phyloP scores from a whole-genome alignment of 1,284 basidiomycete species.

The Thecaphora thlaspeos region DNA sequence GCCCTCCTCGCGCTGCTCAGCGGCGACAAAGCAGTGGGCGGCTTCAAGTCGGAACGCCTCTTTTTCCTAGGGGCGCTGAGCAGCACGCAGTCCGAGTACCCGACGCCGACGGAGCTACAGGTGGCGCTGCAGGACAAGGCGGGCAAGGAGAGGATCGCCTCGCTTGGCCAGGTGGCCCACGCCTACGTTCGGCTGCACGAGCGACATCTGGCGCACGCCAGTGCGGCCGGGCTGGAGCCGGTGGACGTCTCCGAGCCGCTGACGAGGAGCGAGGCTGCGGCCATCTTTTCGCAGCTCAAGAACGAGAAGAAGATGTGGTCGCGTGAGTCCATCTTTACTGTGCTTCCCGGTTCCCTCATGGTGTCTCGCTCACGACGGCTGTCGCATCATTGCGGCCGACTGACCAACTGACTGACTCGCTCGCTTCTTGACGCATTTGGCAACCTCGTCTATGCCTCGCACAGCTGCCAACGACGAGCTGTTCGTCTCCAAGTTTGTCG shows the following conservation, averaged over 20 bases:
- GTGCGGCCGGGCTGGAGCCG: constrained; percentile 10
- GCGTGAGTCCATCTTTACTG: neutral
- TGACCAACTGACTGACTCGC: too few species aligned
- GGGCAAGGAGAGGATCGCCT: constrained; percentile 8
- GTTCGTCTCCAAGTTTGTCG: constrained; percentile 48
- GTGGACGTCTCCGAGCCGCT: constrained; percentile 24
- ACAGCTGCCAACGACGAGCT: constrained; percentile 44
- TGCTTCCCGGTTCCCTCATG: neutral
- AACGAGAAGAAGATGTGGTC: constrained; percentile 35
- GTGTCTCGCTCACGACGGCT: too few species aligned
- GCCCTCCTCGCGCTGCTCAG: constrained; percentile 34
- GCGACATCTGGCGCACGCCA: constrained; percentile 35
- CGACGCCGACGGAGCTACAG: constrained; percentile 26
- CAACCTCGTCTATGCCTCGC: neutral
- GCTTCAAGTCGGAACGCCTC: constrained; percentile 12
- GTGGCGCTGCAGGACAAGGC: constrained; percentile 19
- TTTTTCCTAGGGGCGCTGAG: constrained; percentile 37
- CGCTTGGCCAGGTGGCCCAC: constrained; percentile 6
- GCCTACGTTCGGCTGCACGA: constrained; percentile 39
- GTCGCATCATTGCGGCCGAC: too few species aligned
- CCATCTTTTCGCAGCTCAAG: constrained; percentile 34
- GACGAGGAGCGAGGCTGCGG: constrained; percentile 28
- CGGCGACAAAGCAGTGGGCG: neutral
- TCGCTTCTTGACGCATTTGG: neutral
- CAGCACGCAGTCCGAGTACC: constrained; percentile 37